Evolutionary conservation across 2,329 filamentous ascomycete genomes (phyloP), one percentile per base, ranked within the genome.

Genomic region (Sporothrix variecibatus): DNA sequence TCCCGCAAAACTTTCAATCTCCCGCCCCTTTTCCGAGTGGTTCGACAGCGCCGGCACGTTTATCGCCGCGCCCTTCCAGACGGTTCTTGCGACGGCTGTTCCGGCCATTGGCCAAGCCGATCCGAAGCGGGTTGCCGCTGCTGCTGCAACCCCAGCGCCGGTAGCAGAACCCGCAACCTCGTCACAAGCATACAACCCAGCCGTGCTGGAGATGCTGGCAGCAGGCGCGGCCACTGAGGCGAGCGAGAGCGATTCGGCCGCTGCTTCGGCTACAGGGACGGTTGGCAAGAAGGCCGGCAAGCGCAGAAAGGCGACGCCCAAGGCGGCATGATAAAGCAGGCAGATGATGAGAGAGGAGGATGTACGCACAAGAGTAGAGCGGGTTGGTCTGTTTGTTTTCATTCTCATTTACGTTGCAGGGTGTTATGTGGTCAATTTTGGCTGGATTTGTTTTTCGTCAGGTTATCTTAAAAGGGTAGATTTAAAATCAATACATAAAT

Each of bases 41-140:
- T 96, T 95, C 78, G 92, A 97, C 81, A 84, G 84, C 73, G 84
- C 86, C 56, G 94, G 94, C 69, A 88, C 87, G 81, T 94, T 96
- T 81, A 88, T 94, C 64, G 88, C 89, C 9, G 85, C 89, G 77
- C 93, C 93, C 6, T 95, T 96, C 83, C 93, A 96, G 86, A 88
- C 91, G 80, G 90, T 93, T 84, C 85, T 96, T 67, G 93, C 92
- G 12, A 87, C 87, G n/a, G 86, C 87, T 56, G 86, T 95, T 3
- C 88, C 90, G 0, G 80, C 88, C 43, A 87, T 95, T 75, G 93
- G 91, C 70, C 86, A 86, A 77, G 86, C 87, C 43, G 93, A 95
- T 78, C 87, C 90, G 51, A 88, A 88, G 81, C 86, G 87, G 73
- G 85, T 86, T n/a, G 72, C 81, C 1, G 23, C 51, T 28, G 46